Evolutionary conservation across 768 basidiomycete species (phyloP).

Genomic region (Podaxis sp.): DNA sequence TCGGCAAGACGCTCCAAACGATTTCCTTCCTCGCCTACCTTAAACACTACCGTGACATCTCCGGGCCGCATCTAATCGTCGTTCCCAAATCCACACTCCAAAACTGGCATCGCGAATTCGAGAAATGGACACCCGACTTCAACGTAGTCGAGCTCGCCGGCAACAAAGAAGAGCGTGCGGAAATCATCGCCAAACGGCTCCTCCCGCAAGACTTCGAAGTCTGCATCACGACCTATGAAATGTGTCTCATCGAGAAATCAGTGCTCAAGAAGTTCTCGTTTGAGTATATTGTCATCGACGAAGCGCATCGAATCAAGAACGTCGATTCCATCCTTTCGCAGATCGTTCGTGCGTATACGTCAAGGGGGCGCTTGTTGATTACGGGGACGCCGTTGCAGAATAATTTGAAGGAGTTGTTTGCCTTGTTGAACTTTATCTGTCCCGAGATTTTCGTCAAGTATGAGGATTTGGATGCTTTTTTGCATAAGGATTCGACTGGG

Average conservation of each 20-base stretch:
- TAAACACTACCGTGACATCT: slow-evolving; percentile 72
- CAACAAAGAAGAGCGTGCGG: slow-evolving; percentile 84
- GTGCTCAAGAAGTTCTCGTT: slow-evolving; percentile 92
- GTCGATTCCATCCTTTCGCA: slow-evolving; percentile 94
- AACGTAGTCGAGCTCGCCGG: slow-evolving; percentile 81
- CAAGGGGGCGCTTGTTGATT: slow-evolving; percentile 87
- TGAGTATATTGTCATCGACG: slow-evolving; percentile 98
- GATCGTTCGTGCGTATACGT: slow-evolving; percentile 89
- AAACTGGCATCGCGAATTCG: slow-evolving; percentile 95
- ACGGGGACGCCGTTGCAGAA: slow-evolving; percentile 98
- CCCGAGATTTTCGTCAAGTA: slow-evolving; percentile 95
- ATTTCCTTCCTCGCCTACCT: slow-evolving; percentile 97
- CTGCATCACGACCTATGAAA: slow-evolving; percentile 95
- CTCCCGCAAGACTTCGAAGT: slow-evolving; percentile 90
- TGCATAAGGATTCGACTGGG: slow-evolving; percentile 80
- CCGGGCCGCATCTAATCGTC: slow-evolving; percentile 90
- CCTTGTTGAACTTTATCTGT: slow-evolving; percentile 91
- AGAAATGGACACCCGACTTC: slow-evolving; percentile 87
- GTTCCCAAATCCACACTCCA: slow-evolving; percentile 99
- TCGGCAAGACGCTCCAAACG: slow-evolving; percentile 97
- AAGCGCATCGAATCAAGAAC: slow-evolving; percentile 99
- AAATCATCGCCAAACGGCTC: slow-evolving; percentile 74
- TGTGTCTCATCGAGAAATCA: slow-evolving; percentile 94
- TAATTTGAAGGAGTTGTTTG: slow-evolving; percentile 93
- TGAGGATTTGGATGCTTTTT: slow-evolving; percentile 87